phyloP scores from a whole-genome alignment of 1,139 yeast species.

The Saccharomyces hybrid region DNA sequence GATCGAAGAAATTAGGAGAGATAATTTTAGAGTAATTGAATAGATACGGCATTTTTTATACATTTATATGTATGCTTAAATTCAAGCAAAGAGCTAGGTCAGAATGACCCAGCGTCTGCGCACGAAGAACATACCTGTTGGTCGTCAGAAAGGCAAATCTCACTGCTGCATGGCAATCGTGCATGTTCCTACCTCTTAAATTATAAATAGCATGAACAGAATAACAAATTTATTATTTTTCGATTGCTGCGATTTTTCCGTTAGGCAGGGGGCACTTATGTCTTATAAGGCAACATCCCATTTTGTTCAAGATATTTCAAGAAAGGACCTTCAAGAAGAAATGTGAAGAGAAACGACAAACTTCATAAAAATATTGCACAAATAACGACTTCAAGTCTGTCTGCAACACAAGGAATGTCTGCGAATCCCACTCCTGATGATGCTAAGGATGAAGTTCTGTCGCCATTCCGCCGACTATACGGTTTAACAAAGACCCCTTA shows the following conservation, averaged over 20 bases:
- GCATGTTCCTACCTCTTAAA: too few relatives aligned
- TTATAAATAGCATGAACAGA: not conserved
- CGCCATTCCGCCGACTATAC: constrained; percentile 25
- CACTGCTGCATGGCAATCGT: too few relatives aligned
- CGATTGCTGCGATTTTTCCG: not conserved
- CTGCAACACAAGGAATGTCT: not conserved
- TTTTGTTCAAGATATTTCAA: not conserved
- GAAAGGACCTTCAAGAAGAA: not conserved
- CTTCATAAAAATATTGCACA: not conserved
- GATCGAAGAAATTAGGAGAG: constrained; percentile 14
- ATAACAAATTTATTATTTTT: not conserved
- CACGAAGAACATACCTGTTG: too few relatives aligned
- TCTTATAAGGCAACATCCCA: not conserved
- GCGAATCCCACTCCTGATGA: not conserved
- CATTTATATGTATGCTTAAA: not conserved
- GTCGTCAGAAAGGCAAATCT: too few relatives aligned
- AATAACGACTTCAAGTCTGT: not conserved
- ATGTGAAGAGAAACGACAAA: not conserved
- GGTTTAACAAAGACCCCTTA: constrained; percentile 43
- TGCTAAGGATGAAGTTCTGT: constrained; percentile 5
- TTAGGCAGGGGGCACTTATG: not conserved
- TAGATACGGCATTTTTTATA: constrained; percentile 1
- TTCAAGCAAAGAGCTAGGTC: not conserved
- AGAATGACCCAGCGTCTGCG: too few relatives aligned
- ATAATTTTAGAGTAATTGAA: constrained; percentile 6